A percentile compares a stretch with the other conserved stretches of the same genome.
Evolutionary conservation across 1,139 yeast species (phyloP).

Genomic region (Kurtzmaniella natalensis): DNA sequence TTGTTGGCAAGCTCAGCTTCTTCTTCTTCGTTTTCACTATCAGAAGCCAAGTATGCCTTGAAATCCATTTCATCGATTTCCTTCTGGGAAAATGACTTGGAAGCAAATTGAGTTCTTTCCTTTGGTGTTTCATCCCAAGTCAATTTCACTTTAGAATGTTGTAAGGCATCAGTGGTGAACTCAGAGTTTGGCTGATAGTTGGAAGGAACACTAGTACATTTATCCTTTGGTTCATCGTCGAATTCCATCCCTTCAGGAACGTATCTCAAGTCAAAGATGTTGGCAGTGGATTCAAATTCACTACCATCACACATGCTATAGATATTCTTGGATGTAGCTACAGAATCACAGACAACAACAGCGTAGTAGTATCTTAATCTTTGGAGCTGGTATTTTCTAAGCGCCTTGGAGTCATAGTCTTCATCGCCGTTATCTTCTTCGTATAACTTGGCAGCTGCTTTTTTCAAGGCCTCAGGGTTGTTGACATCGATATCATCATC

Average conservation of each 20-base stretch:
- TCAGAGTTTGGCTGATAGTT: constrained; percentile 72
- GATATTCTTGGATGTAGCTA: constrained; percentile 67
- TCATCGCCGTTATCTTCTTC: constrained; percentile 69
- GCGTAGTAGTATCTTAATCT: constrained; percentile 89
- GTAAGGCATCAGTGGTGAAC: constrained; percentile 90
- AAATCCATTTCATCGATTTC: constrained; percentile 96
- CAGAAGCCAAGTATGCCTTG: constrained; percentile 91
- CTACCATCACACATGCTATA: constrained; percentile 91
- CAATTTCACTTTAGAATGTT: constrained; percentile 86
- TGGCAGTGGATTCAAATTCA: constrained; percentile 94
- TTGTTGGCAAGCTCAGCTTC: constrained; percentile 47
- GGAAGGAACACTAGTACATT: constrained; percentile 67
- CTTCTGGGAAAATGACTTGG: constrained; percentile 79
- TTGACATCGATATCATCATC: constrained; percentile 43
- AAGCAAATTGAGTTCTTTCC: constrained; percentile 75
- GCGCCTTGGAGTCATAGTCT: constrained; percentile 67
- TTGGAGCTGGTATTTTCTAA: constrained; percentile 80
- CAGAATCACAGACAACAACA: constrained; percentile 77
- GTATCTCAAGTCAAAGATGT: constrained; percentile 86
- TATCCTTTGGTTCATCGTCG: constrained; percentile 70
- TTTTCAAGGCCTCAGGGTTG: constrained; percentile 40
- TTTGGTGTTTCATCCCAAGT: constrained; percentile 99
- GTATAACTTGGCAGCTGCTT: constrained; percentile 62
- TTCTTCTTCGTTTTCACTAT: constrained; percentile 58
- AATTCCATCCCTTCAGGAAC: constrained; percentile 90